Evolutionary conservation across 1,284 basidiomycete genomes (phyloP).

Genomic region (Gomphus sp.): DNA sequence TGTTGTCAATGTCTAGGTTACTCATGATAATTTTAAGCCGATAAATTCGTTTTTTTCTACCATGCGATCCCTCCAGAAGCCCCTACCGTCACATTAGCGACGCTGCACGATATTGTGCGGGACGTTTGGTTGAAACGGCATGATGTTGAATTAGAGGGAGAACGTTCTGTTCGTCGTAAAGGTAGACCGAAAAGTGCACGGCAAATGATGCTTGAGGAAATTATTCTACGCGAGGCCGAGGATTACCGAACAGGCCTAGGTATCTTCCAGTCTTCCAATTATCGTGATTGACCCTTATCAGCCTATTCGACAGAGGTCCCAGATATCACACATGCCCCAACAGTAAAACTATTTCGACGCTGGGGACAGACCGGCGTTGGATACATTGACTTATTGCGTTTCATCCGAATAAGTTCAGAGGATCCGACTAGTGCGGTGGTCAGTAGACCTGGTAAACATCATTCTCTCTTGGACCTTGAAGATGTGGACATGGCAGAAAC

Average conservation of each 20-base stretch:
- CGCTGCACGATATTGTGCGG: constrained; percentile 58
- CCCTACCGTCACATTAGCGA: constrained; percentile 47
- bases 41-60: constrained; percentile 75
- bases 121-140: constrained; percentile 71
- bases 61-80: constrained; percentile 60
- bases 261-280: constrained; percentile 28
- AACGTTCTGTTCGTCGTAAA: constrained; percentile 55
- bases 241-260: constrained; percentile 80
- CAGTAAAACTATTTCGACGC: constrained; percentile 62
- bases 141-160: constrained; percentile 58
- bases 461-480: constrained; percentile 20
- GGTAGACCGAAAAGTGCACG: constrained; percentile 72
- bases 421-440: constrained; percentile 39
- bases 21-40: constrained; percentile 31
- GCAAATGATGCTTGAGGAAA: constrained; percentile 65
- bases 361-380: constrained; percentile 74
- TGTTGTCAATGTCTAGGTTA: background rate
- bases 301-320: constrained; percentile 53
- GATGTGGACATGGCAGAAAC: constrained; percentile 3
- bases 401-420: constrained; percentile 59
- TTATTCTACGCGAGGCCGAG: constrained; percentile 58
- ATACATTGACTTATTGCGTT: constrained; percentile 68
- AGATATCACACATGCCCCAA: constrained; percentile 69
- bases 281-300: constrained; percentile 6
- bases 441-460: constrained; percentile 52